Conservation (phyloP, 768 basidiomycete species). For the Trichaptum fuscoviolaceum region DNA sequence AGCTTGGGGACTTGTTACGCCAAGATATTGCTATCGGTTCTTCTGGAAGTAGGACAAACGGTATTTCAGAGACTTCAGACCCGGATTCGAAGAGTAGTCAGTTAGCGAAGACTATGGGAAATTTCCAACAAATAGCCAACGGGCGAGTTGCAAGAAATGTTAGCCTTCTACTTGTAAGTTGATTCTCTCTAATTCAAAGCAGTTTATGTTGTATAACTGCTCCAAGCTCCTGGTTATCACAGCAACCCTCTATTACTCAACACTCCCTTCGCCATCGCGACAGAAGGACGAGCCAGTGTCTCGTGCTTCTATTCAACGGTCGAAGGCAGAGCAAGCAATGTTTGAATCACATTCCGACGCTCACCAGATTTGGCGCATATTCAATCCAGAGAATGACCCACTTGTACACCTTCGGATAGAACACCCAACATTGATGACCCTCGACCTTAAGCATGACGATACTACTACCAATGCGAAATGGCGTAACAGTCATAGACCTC, state of each 20-base stretch:
- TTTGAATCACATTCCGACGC: constrained; percentile 40
- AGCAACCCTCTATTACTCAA: constrained; percentile 68
- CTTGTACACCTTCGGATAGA: constrained; percentile 78
- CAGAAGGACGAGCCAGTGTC: constrained; percentile 24
- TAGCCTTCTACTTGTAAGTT: constrained; percentile 68
- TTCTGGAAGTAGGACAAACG: constrained; percentile 12
- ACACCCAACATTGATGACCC: constrained; percentile 67
- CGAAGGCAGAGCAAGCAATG: constrained; percentile 16
- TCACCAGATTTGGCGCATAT: constrained; percentile 66
- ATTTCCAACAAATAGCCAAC: constrained; percentile 44
- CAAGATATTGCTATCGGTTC: constrained; percentile 60
- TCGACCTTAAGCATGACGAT: constrained; percentile 39
- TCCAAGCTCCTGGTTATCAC: constrained; percentile 74
- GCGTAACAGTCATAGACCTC: constrained; percentile 24
- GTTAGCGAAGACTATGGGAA: constrained; percentile 9
- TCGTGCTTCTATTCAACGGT: constrained; percentile 12
- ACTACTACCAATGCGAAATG: constrained; percentile 21
- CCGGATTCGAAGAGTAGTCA: not conserved
- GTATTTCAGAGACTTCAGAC: not conserved
- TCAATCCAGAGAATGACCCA: constrained; percentile 64
- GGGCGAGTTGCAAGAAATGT: constrained; percentile 73
- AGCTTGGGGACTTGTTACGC: constrained; percentile 83
- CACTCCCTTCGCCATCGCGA: constrained; percentile 38
- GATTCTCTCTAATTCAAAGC: constrained; percentile 3
- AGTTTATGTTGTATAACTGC: not conserved